Evolutionary conservation across 345 rosid species (phyloP).

Genomic region (Lepidium sativum): DNA sequence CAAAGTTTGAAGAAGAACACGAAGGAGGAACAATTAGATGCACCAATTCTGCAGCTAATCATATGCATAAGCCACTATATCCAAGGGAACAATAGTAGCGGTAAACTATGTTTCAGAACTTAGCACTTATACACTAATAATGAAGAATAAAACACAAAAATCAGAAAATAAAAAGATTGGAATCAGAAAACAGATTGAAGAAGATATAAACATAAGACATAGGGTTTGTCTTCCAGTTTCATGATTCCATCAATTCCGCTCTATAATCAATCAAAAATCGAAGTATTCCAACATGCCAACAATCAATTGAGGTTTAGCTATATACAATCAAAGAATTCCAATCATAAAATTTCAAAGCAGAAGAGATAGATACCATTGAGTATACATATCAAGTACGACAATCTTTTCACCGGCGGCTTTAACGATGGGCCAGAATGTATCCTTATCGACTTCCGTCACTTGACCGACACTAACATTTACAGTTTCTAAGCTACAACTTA

Average conservation of each 20-base stretch:
- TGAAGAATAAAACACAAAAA: neutral
- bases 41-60: neutral
- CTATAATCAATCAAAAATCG: neutral
- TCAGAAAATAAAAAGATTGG: neutral
- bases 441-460: slow-evolving; percentile 87
- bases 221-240: neutral
- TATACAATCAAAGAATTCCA: neutral
- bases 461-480: slow-evolving; percentile 59
- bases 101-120: neutral
- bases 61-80: too few species aligned
- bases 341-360: neutral
- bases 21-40: neutral
- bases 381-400: slow-evolving; percentile 94
- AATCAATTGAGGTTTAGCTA: neutral
- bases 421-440: slow-evolving; percentile 92
- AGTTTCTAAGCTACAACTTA: slow-evolving; percentile 65
- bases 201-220: neutral
- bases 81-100: neutral
- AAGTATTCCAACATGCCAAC: neutral
- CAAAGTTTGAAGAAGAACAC: too few species aligned
- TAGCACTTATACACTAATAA: neutral
- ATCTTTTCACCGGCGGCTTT: slow-evolving; percentile 76
- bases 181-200: neutral
- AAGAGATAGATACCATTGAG: slow-evolving; percentile 55
- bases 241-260: neutral